Evolutionary conservation across 352 stramenopile genomes (phyloP).

Genomic region (Globisporangium emineosum): DNA sequence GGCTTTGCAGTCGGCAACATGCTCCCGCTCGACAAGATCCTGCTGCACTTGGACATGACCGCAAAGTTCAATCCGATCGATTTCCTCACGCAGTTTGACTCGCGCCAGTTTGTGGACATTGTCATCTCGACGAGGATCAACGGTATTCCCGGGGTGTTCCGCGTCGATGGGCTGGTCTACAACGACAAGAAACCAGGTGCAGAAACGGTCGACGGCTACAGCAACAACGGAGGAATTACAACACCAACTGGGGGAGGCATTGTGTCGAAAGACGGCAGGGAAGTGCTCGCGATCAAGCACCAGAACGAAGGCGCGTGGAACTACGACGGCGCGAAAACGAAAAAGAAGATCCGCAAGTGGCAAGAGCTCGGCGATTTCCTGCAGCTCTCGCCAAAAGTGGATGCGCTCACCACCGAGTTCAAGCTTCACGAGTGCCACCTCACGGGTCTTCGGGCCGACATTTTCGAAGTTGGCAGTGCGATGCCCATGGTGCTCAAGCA

Average conservation of each 20-base stretch:
- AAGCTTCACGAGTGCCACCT: slow-evolving; percentile 53
- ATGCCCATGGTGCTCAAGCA: slow-evolving; percentile 88
- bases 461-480: slow-evolving; percentile 79
- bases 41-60: slow-evolving; percentile 63
- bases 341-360: slow-evolving; percentile 62
- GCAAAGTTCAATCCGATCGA: slow-evolving; percentile 41
- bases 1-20: slow-evolving; percentile 71
- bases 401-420: slow-evolving; percentile 39
- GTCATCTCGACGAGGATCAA: slow-evolving; percentile 78
- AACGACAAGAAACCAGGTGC: slow-evolving; percentile 14
- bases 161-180: slow-evolving; percentile 52
- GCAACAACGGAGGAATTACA: background rate
- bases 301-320: slow-evolving; percentile 43
- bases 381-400: slow-evolving; percentile 65
- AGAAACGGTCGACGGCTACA: slow-evolving; percentile 5
- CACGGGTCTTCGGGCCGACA: slow-evolving; percentile 70
- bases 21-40: slow-evolving; percentile 56
- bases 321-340: slow-evolving; percentile 71
- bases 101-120: slow-evolving; percentile 55
- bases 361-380: slow-evolving; percentile 53
- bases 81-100: slow-evolving; percentile 51
- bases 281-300: slow-evolving; percentile 44
- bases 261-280: slow-evolving; percentile 26
- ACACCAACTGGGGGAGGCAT: slow-evolving; percentile 12
- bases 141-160: slow-evolving; percentile 51